Evolutionary conservation across 495 filamentous ascomycete genomes (phyloP), one percentile per base, ranked within the genome.

Genomic region (Podospora comata): DNA sequence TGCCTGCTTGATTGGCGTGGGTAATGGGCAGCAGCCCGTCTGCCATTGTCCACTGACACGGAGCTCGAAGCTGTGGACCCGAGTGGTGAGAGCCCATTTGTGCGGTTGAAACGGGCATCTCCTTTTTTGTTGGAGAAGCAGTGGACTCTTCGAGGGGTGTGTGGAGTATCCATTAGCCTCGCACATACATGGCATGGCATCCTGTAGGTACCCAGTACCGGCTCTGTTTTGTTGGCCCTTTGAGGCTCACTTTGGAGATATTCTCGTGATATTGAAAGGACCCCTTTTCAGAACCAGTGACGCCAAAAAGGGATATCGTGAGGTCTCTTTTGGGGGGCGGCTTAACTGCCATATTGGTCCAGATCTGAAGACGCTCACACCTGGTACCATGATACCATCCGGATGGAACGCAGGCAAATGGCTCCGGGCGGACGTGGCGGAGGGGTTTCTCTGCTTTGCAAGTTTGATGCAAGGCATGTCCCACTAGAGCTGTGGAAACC

Each of bases 41-140:
- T 48, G 9, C 39, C 39, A 48, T 48, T 48, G 39, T 48, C 15
- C 39, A 48, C 39, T 48, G 39, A 48, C 5, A 48, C 39, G 39
- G 39, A 48, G 72, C 72, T 70, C 48, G 18, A 55, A n/a, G n/a
- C 27, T 57, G 73, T 74, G 75, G 75, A 70, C 19, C 70, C 64
- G 60, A 64, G 61, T 60, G 68, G 61, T 54, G 44, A 60, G 53
- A 27, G 66, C 68, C 67, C 72, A 77, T 75, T 77, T 75, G 73
- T 65, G 75, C 75, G 73, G 75, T 65, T 77, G 65, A 69, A 77
- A 74, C 67, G 70, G 70, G 55, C 68, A 65, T 69, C 71, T 59
- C 65, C 56, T 27, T 19, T 63, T 39, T 69, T 67, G 68, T 69
- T 67, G 68, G 68, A 69, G 66, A 69, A 68, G 58, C 23, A 66